Evolutionary conservation across 768 basidiomycete species (phyloP).

Genomic region (Pilatotrama ljubarskyi): DNA sequence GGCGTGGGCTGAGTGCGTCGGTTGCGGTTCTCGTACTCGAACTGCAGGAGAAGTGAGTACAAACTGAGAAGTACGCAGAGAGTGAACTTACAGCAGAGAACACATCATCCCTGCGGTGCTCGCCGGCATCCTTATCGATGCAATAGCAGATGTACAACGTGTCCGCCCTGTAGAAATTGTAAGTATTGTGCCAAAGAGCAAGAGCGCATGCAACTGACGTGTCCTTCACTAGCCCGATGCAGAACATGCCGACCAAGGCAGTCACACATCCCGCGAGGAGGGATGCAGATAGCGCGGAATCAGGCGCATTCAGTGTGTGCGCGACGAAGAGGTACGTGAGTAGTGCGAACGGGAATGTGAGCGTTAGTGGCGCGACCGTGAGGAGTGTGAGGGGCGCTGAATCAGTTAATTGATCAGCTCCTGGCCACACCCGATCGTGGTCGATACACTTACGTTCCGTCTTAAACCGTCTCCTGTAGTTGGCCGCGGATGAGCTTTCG

Average conservation of each 20-base stretch:
- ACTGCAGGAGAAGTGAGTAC: conserved; percentile 27
- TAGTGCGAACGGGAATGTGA: conserved; percentile 81
- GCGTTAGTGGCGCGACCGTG: conserved; percentile 72
- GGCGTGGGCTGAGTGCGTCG: background rate
- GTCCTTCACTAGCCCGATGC: conserved; percentile 79
- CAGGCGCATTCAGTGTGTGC: conserved; percentile 68
- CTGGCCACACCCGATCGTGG: background rate
- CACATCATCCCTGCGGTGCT: conserved; percentile 52
- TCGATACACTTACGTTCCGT: conserved; percentile 52
- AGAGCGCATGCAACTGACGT: conserved; percentile 42
- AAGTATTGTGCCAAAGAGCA: background rate
- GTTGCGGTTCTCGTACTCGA: conserved; percentile 40
- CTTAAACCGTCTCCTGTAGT: conserved; percentile 49
- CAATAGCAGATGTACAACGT: conserved; percentile 68
- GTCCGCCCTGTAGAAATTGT: conserved; percentile 47
- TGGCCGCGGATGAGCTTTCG: conserved; percentile 44
- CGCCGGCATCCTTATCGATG: conserved; percentile 58
- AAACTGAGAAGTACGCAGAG: background rate
- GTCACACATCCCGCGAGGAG: conserved; percentile 78
- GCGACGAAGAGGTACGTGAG: conserved; percentile 88
- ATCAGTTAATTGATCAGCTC: background rate
- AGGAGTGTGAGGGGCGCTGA: conserved; percentile 69
- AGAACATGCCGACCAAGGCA: conserved; percentile 80
- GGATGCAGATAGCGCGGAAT: conserved; percentile 73
- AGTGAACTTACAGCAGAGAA: conserved; percentile 50